Conservation (phyloP, 768 basidiomycete genomes). For the Boletus huronensis region DNA sequence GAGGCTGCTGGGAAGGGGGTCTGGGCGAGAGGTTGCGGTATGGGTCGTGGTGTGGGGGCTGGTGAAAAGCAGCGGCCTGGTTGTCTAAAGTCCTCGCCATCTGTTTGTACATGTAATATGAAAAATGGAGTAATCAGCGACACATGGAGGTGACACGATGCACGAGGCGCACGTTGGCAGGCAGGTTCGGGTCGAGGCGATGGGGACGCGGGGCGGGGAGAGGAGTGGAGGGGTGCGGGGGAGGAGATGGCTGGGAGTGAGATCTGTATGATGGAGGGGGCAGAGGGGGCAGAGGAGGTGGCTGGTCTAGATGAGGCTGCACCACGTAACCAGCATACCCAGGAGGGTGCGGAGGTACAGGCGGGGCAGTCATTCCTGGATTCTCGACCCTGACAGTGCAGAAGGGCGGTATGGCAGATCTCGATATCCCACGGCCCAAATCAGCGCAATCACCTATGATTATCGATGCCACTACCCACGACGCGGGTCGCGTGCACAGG, state of each 20-base stretch:
- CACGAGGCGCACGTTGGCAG: conserved; percentile 54
- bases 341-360: conserved; percentile 29
- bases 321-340: conserved; percentile 11
- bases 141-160: conserved; percentile 9
- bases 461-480: no score
- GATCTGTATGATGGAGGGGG: conserved; percentile 37
- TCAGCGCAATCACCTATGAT: no score
- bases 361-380: conserved; percentile 23
- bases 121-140: conserved; percentile 18
- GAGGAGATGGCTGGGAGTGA: conserved; percentile 18
- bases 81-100: conserved; percentile 64
- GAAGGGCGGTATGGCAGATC: no score
- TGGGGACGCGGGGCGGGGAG: conserved; percentile 68
- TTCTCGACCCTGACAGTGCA: conserved; percentile 3
- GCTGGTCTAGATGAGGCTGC: conserved; percentile 15
- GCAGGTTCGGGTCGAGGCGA: conserved; percentile 55
- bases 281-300: conserved; percentile 50
- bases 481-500: no score
- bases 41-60: conserved; percentile 22
- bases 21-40: conserved; percentile 24
- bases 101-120: conserved; percentile 38
- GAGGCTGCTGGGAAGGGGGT: conserved; percentile 16
- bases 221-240: conserved; percentile 43
- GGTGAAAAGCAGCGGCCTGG: conserved; percentile 31
- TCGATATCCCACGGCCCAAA: no score